These are phyloP conservation scores for Blastomyces silverae DNA, from an alignment of 2,329 filamentous ascomycete genomes.

Conservation along the genomic window DNA sequence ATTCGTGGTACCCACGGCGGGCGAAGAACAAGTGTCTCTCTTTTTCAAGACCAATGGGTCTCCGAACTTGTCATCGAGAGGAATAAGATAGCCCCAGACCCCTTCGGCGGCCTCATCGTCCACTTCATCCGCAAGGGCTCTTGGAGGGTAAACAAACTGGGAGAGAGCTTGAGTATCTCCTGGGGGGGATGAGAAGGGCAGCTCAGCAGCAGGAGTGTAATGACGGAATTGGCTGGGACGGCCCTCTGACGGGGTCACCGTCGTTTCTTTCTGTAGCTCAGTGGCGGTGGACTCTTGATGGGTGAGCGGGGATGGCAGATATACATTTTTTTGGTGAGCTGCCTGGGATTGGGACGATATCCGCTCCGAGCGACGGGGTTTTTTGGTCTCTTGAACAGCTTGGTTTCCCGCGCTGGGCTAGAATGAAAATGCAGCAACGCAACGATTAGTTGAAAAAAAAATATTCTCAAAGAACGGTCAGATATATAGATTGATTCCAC, in stretches of 20 bases:
- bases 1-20: constrained; percentile 38
- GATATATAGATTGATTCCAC: not conserved
- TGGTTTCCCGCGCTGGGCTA: constrained; percentile 60
- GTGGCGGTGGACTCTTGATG: constrained; percentile 58
- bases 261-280: constrained; percentile 59
- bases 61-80: constrained; percentile 64
- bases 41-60: constrained; percentile 67
- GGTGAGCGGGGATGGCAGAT: constrained; percentile 76
- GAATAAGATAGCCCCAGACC: constrained; percentile 92
- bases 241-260: constrained; percentile 61
- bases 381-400: constrained; percentile 62
- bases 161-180: constrained; percentile 73
- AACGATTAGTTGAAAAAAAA: constrained; percentile 24
- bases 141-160: constrained; percentile 69
- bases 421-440: constrained; percentile 14
- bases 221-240: constrained; percentile 49
- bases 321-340: constrained; percentile 58
- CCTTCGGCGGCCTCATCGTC: constrained; percentile 77
- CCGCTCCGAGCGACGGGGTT: constrained; percentile 73
- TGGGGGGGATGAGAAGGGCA: constrained; percentile 56
- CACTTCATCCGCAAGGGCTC: constrained; percentile 69
- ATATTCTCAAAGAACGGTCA: constrained; percentile 19
- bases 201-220: constrained; percentile 36
- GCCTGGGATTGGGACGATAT: constrained; percentile 56
- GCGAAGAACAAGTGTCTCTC: constrained; percentile 61